Percentiles rank a stretch among this genome's conserved stretches.
Conservation (phyloP, 441 rosid species). For the Erodium texanum region DNA sequence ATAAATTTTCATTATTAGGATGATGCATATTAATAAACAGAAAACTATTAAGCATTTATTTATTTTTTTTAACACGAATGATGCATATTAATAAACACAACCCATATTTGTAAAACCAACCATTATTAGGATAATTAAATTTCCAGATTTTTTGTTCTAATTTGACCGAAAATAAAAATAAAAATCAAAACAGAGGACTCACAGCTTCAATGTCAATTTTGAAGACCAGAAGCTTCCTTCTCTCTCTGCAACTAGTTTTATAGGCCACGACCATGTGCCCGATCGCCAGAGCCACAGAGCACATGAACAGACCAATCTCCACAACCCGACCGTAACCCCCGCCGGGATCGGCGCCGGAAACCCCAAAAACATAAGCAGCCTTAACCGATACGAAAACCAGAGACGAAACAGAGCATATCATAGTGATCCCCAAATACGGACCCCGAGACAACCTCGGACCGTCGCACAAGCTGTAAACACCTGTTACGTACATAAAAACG, state of each 20-base stretch:
- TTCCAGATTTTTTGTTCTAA: neutral
- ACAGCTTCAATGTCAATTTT: constrained; percentile 96
- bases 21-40: too few species aligned
- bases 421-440: constrained; percentile 66
- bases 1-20: too few species aligned
- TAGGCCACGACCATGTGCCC: constrained; percentile 60
- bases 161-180: neutral
- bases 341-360: constrained; percentile 26
- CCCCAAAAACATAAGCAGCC: constrained; percentile 60
- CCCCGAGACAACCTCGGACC: constrained; percentile 70
- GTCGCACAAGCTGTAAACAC: constrained; percentile 76
- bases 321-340: constrained; percentile 32
- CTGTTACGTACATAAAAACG: constrained; percentile 20
- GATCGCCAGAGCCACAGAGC: constrained; percentile 53
- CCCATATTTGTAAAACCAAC: too few species aligned
- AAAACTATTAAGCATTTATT: too few species aligned
- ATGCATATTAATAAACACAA: too few species aligned
- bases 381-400: constrained; percentile 61
- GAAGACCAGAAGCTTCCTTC: constrained; percentile 84
- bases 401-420: constrained; percentile 54
- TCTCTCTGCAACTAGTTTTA: constrained; percentile 75
- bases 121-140: neutral
- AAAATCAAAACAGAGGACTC: constrained; percentile 26
- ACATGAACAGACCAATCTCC: constrained; percentile 59
- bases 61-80: too few species aligned